Conservation (phyloP, 129 eudicot species). For the Mikania micrantha region DNA sequence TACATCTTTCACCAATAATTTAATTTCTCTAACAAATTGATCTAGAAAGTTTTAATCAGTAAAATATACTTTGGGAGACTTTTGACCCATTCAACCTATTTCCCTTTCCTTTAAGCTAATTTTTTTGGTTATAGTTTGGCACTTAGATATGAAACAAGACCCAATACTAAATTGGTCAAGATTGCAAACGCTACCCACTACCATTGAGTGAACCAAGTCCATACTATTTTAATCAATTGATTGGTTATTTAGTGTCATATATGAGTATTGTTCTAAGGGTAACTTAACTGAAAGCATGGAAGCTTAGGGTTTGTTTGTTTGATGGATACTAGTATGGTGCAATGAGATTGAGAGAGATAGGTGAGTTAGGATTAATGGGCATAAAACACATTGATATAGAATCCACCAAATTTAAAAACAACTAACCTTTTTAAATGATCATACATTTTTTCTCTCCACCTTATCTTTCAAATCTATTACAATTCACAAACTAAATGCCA, state of each 20-base stretch:
- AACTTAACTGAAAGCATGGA: neutral
- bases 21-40: neutral
- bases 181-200: neutral
- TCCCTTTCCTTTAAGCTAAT: neutral
- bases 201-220: neutral
- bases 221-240: neutral
- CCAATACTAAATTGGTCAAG: neutral
- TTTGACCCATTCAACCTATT: neutral
- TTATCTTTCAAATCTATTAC: neutral
- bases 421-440: neutral
- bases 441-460: neutral
- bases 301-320: neutral
- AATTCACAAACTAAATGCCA: neutral
- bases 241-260: neutral
- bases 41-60: neutral
- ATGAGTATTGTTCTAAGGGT: neutral
- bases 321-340: neutral
- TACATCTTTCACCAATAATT: neutral
- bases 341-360: neutral
- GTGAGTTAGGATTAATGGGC: neutral
- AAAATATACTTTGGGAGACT: neutral
- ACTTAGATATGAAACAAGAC: neutral
- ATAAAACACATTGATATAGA: too few relatives aligned
- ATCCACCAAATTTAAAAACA: neutral
- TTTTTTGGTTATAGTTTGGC: neutral